Evolutionary conservation across 129 eudicot species (phyloP).

Genomic region (Lactuca sativa): DNA sequence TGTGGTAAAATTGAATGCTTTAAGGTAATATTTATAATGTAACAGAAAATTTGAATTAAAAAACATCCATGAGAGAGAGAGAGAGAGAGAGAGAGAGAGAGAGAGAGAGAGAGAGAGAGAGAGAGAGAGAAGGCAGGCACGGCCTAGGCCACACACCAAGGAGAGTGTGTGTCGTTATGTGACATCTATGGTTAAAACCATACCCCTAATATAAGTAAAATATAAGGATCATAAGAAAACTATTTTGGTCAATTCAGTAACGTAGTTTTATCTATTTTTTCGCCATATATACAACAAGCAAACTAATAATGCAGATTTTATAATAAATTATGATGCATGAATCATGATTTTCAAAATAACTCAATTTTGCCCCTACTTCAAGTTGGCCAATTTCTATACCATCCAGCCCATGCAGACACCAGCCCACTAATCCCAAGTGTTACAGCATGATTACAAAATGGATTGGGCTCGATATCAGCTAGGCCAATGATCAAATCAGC

Average conservation of each 20-base stretch:
- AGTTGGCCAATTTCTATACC: conserved; percentile 99
- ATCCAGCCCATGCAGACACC: conserved; percentile 99
- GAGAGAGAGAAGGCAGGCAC: too few relatives aligned
- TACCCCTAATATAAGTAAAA: too few relatives aligned
- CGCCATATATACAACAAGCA: background rate
- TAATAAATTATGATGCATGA: background rate
- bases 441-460: conserved; percentile 80
- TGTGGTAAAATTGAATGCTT: too few relatives aligned
- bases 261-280: background rate
- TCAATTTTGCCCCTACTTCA: conserved; percentile 12
- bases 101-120: too few relatives aligned
- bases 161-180: too few relatives aligned
- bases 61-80: too few relatives aligned
- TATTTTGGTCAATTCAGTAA: background rate
- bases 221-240: background rate
- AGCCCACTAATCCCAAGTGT: conserved; percentile 91
- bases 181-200: too few relatives aligned
- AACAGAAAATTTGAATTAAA: too few relatives aligned
- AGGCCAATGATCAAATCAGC: conserved; percentile 82
- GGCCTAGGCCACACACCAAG: too few relatives aligned
- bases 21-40: too few relatives aligned
- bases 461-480: conserved; percentile 97
- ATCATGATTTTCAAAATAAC: background rate
- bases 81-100: too few relatives aligned
- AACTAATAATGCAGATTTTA: background rate